Base-by-base conservation (phyloP, 371 early-diverging fungal species). In the Mucor ambiguus region DNA sequence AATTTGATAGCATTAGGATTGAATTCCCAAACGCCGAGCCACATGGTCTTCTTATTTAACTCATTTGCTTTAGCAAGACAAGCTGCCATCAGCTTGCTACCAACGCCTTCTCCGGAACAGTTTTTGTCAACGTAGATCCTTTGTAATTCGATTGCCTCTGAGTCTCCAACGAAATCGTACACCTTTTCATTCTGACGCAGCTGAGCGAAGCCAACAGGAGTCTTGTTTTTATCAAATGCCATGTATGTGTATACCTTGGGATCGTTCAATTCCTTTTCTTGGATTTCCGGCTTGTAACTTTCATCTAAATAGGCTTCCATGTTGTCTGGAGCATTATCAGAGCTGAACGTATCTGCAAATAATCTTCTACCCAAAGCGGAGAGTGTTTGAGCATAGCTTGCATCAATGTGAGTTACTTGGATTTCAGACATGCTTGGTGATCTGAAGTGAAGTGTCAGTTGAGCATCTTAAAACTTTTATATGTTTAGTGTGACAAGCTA, bases 21-120 rank as follows among this genome's bases (percentile, higher is more conserved):
- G n/a, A 48, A 38, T 59, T 77, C 77, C 75, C 77, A 77, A 33
- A 77, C 77, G 35, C 77, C 77, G 9, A 77, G 59, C 77, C 77
- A 77, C 2, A 77, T 60, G 9, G 77, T 77, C 49, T 68, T 69
- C 35, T 69, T 74, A 4, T 63, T 66, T 10, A 71, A 28, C 5
- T 69, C 22, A 3, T 16, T 58, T 16, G 74, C 66, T 48, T 67
- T 69, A 18, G 29, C 22, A 4, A 74, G 30, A 12, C 61, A 29
- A 16, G 57, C n/a, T 14, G 28, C 24, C 6, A 74, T n/a, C 22
- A 77, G 24, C 9, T 32, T 43, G 20, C 66, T 67, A 2, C 77
- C 75, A 28, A 74, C 29, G 4, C 77, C 77, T 26, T 74, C 49
- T 29, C 77, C 70, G 8, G 44, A 55, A 32, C 54, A 70, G 11